Percentiles rank a stretch among this genome's conserved stretches.
phyloP scores from a whole-genome alignment of 306 rosid species.

The Rosa chinensis region DNA sequence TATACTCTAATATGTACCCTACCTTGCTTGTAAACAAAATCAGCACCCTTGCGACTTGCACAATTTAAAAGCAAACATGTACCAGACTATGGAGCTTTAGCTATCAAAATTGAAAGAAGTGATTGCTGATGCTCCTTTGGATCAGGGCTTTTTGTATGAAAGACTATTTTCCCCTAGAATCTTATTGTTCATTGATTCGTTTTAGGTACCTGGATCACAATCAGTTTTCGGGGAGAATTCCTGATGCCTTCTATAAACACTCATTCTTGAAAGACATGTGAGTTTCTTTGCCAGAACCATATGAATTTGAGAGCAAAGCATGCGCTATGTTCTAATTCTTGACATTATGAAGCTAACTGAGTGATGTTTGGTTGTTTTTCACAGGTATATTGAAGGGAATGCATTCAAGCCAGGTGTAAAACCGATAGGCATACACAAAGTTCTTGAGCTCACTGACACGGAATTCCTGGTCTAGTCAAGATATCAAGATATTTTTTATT shows the following conservation, averaged over 20 bases:
- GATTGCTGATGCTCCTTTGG: not conserved
- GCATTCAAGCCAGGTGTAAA: constrained; percentile 85
- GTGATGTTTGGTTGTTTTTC: constrained; percentile 17
- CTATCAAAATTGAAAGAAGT: not conserved
- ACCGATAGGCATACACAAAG: constrained; percentile 80
- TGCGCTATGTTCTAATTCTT: not conserved
- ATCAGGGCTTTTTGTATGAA: not conserved
- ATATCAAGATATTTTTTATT: constrained; percentile 20
- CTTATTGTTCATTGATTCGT: constrained; percentile 16
- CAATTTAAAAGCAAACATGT: not conserved
- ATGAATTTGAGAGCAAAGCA: not conserved
- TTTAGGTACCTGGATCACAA: constrained; percentile 95
- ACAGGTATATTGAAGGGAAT: constrained; percentile 87
- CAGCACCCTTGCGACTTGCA: not conserved
- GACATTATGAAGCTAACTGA: constrained; percentile 11
- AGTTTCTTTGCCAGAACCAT: constrained; percentile 33
- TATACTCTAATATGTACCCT: too few relatives aligned
- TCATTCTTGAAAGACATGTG: constrained; percentile 95
- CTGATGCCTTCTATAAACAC: constrained; percentile 86
- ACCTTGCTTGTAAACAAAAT: not conserved
- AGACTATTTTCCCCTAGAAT: not conserved
- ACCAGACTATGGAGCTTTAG: not conserved
- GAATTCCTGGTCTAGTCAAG: constrained; percentile 76
- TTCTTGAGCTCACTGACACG: constrained; percentile 87
- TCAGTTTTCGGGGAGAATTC: constrained; percentile 94